phyloP scores from a whole-genome alignment of 176 grass and related monocot species.

The Themeda triandra region DNA sequence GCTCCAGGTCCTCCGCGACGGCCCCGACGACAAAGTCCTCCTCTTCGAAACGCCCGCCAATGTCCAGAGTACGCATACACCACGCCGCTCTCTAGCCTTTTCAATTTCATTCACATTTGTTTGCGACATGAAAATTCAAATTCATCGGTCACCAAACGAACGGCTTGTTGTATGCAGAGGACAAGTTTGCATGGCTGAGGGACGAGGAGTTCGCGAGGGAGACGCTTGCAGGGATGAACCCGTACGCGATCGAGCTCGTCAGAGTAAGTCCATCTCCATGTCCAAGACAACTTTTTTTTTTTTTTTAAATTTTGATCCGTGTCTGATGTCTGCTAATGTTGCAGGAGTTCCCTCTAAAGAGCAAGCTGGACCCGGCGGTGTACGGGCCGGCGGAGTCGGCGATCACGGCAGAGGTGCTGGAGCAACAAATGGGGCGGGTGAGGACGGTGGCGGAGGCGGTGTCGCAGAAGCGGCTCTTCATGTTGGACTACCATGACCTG shows the following conservation, averaged over 20 bases:
- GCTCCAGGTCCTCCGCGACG: constrained; percentile 31
- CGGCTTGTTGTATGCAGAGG: constrained; percentile 30
- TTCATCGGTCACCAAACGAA: not conserved
- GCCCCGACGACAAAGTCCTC: constrained; percentile 25
- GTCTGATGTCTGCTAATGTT: not conserved
- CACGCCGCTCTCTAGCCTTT: too few relatives aligned
- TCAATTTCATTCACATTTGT: too few relatives aligned
- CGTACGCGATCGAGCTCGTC: constrained; percentile 71
- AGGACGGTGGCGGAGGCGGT: constrained; percentile 66
- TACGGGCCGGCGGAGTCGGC: constrained; percentile 69
- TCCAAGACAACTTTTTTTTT: not conserved
- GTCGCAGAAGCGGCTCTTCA: constrained; percentile 60
- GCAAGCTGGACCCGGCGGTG: constrained; percentile 65
- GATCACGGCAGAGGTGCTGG: constrained; percentile 52
- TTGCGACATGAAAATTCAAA: not conserved
- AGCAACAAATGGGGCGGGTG: constrained; percentile 33
- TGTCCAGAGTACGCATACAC: too few relatives aligned
- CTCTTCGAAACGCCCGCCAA: constrained; percentile 50
- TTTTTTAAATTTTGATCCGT: not conserved
- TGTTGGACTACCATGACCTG: constrained; percentile 80
- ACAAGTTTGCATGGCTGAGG: constrained; percentile 74
- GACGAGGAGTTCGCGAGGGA: constrained; percentile 89
- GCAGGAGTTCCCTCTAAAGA: constrained; percentile 65
- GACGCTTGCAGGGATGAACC: constrained; percentile 73
- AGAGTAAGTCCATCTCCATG: constrained; percentile 17